Evolutionary conservation across 1,284 basidiomycete genomes (phyloP).

Genomic region (Marasmius fiardii): DNA sequence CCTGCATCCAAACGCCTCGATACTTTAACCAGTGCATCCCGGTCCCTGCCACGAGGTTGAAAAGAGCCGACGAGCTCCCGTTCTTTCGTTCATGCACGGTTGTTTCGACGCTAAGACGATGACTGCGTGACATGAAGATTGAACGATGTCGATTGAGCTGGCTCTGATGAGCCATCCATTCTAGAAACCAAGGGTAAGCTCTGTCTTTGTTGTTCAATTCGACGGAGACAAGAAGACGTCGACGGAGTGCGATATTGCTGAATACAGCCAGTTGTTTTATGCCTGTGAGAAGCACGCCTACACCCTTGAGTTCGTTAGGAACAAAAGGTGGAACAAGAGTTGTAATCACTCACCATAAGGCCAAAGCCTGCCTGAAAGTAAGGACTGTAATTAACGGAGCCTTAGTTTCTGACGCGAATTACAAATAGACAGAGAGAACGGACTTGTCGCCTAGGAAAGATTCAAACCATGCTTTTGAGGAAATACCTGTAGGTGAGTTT

Average conservation of each 20-base stretch:
- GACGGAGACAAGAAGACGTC: constrained; percentile 90
- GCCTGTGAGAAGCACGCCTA: constrained; percentile 79
- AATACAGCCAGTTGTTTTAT: constrained; percentile 72
- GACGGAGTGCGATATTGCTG: constrained; percentile 74
- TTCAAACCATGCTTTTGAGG: constrained; percentile 20
- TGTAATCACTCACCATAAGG: constrained; percentile 78
- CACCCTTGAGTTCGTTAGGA: constrained; percentile 50
- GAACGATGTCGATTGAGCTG: constrained; percentile 8
- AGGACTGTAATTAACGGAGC: constrained; percentile 67
- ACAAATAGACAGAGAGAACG: constrained; percentile 20
- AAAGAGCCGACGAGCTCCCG: constrained; percentile 82
- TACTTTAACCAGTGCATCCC: constrained; percentile 95
- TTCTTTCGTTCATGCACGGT: constrained; percentile 85
- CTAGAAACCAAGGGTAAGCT: constrained; percentile 95
- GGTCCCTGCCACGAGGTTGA: constrained; percentile 93
- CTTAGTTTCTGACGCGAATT: not conserved
- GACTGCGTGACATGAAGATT: constrained; percentile 67
- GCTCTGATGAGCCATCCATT: constrained; percentile 83
- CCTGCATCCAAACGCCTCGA: constrained; percentile 93
- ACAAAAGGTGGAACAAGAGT: not conserved
- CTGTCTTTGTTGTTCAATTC: constrained; percentile 97
- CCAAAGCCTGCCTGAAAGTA: constrained; percentile 97
- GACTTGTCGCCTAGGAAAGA: constrained; percentile 49
- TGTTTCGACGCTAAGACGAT: constrained; percentile 95
- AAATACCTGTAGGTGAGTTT: not conserved